Conservation (phyloP, 192 early-diverging fungal genomes). For the Umbelopsis ramanniana region DNA sequence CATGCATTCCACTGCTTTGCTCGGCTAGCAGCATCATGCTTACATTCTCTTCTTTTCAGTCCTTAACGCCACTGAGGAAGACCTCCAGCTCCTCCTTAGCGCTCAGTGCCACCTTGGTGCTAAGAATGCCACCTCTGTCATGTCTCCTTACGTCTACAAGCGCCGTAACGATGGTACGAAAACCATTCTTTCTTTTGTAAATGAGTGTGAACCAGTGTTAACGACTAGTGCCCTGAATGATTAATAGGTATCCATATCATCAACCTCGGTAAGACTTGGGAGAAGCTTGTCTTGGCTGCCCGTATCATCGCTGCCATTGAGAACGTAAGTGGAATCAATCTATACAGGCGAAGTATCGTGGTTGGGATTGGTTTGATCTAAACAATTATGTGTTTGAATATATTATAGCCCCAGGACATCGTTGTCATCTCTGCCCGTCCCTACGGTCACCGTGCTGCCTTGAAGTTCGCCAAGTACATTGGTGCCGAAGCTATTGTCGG, state of each 20-base stretch:
- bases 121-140: constrained; percentile 94
- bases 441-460: constrained; percentile 96
- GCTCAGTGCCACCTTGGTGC: constrained; percentile 97
- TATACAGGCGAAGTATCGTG: neutral
- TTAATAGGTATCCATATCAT: constrained; percentile 89
- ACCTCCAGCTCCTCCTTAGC: constrained; percentile 90
- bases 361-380: neutral
- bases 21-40: neutral
- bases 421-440: constrained; percentile 94
- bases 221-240: neutral
- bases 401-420: constrained; percentile 79
- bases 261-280: constrained; percentile 99
- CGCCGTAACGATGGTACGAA: constrained; percentile 86
- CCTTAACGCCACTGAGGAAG: constrained; percentile 84
- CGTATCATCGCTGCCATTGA: constrained; percentile 98
- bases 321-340: constrained; percentile 57
- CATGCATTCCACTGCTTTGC: neutral
- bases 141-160: constrained; percentile 95
- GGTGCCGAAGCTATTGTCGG: constrained; percentile 98
- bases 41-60: constrained; percentile 27
- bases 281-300: constrained; percentile 97
- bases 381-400: neutral
- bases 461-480: constrained; percentile 98
- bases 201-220: neutral
- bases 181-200: neutral